These are phyloP conservation scores for Dioscorea alata DNA, from an alignment of 106 monocot genomes.

Conservation along the genomic window DNA sequence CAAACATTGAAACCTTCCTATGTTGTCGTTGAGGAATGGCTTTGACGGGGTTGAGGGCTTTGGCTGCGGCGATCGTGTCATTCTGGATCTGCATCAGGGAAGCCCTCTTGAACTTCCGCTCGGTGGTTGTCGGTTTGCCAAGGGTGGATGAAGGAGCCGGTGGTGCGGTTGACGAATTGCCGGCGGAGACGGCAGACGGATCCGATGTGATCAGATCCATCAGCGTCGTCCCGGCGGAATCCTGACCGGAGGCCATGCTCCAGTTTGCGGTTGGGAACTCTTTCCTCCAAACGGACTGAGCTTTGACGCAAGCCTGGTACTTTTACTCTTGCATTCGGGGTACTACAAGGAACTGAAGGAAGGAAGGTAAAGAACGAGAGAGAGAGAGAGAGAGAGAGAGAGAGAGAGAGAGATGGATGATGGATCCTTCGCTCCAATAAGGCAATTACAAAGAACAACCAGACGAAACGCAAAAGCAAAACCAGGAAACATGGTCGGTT, in stretches of 20 bases:
- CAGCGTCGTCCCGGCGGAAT: constrained; percentile 19
- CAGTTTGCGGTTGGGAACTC: not conserved
- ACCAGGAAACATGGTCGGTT: too few species aligned
- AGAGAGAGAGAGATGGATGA: too few species aligned
- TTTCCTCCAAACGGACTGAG: too few species aligned
- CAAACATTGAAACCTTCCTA: constrained; percentile 40
- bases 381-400: too few species aligned
- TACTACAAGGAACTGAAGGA: too few species aligned
- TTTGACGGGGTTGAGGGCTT: constrained; percentile 83
- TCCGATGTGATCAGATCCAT: constrained; percentile 49
- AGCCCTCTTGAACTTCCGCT: constrained; percentile 66
- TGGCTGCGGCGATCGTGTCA: constrained; percentile 91
- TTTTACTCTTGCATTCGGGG: too few species aligned
- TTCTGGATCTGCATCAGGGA: constrained; percentile 90
- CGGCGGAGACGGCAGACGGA: constrained; percentile 31
- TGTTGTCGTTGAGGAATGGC: constrained; percentile 52
- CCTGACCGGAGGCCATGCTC: constrained; percentile 28
- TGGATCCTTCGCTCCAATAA: too few species aligned
- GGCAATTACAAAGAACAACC: too few species aligned
- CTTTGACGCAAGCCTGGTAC: too few species aligned
- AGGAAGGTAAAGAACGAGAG: too few species aligned
- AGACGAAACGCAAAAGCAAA: too few species aligned
- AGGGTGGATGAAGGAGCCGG: constrained; percentile 32
- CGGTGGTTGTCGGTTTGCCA: constrained; percentile 53
- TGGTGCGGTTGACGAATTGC: constrained; percentile 5